Conservation (phyloP, 768 basidiomycete species). For the Tulasnella sp. region DNA sequence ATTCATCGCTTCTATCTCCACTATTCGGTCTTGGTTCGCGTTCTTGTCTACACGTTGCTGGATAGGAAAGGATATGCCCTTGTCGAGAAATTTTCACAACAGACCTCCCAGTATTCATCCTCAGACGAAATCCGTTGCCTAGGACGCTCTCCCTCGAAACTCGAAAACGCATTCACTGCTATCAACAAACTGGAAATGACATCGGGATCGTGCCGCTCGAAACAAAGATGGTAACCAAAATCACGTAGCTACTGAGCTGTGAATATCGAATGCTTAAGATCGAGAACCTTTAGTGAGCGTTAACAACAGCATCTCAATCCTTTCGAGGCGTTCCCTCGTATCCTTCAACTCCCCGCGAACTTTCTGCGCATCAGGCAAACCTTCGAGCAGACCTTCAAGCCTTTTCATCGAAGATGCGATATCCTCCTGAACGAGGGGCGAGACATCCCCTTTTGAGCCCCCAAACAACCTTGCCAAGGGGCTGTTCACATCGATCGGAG, state of each 20-base stretch:
- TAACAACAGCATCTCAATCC: conserved; percentile 61
- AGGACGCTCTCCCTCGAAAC: no score
- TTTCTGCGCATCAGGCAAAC: conserved; percentile 47
- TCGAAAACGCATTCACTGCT: no score
- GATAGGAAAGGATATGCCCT: no score
- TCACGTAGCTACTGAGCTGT: not conserved
- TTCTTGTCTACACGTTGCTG: no score
- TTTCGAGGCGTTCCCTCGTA: conserved; percentile 61
- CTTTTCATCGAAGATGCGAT: conserved; percentile 21
- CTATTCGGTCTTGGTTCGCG: no score
- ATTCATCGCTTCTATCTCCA: no score
- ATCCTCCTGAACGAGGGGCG: conserved; percentile 16
- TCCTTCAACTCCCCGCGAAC: conserved; percentile 76
- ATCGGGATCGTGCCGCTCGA: no score
- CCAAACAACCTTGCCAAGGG: conserved; percentile 17
- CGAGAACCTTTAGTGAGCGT: conserved; percentile 57
- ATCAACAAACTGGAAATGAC: no score
- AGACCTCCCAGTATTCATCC: no score
- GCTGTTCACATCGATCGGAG: not conserved
- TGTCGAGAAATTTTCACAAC: no score
- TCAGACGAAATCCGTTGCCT: no score
- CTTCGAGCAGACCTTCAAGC: conserved; percentile 51
- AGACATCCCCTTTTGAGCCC: not conserved
- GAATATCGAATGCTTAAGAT: conserved; percentile 25
- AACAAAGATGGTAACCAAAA: no score